Percentiles rank a stretch among this genome's conserved stretches.
phyloP scores from a whole-genome alignment of 2,329 filamentous ascomycete species.

The Arachnomyces sp. region DNA sequence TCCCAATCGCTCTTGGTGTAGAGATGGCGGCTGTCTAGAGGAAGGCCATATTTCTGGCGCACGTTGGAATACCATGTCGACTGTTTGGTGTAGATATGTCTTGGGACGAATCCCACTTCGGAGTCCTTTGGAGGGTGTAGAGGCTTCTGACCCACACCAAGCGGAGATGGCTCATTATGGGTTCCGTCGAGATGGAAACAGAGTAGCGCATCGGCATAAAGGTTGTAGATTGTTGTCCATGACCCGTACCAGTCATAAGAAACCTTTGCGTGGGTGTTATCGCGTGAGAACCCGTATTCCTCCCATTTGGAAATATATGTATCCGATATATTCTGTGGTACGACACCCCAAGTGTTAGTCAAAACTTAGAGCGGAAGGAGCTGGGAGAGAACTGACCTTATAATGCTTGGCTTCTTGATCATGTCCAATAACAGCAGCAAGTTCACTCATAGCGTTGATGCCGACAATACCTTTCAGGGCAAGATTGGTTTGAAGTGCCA shows the following conservation, averaged over 20 bases:
- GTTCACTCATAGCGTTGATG: slow-evolving; percentile 67
- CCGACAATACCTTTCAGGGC: slow-evolving; percentile 79
- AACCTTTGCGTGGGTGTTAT: slow-evolving; percentile 66
- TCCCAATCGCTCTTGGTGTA: slow-evolving; percentile 91
- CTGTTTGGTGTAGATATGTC: slow-evolving; percentile 68
- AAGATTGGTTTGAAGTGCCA: slow-evolving; percentile 72
- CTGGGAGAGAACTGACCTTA: slow-evolving; percentile 30
- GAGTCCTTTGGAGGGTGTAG: slow-evolving; percentile 23
- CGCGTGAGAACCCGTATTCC: slow-evolving; percentile 59
- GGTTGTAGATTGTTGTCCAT: slow-evolving; percentile 79
- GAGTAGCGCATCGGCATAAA: slow-evolving; percentile 71
- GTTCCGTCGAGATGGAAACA: slow-evolving; percentile 64
- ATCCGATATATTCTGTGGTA: slow-evolving; percentile 47
- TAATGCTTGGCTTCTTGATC: slow-evolving; percentile 51
- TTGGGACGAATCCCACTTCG: slow-evolving; percentile 58
- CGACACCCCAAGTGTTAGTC: not conserved
- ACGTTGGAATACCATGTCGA: slow-evolving; percentile 74
- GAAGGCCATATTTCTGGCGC: slow-evolving; percentile 73
- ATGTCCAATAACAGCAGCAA: slow-evolving; percentile 57
- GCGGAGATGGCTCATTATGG: slow-evolving; percentile 13
- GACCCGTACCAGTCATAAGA: slow-evolving; percentile 73
- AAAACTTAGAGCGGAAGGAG: not conserved
- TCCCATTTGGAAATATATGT: slow-evolving; percentile 69
- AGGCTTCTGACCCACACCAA: slow-evolving; percentile 20
- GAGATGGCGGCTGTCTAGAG: slow-evolving; percentile 71